Percentiles rank a stretch among this genome's conserved stretches.
Conservation (phyloP, 2,329 filamentous ascomycete species). For the Helotiales sp. region DNA sequence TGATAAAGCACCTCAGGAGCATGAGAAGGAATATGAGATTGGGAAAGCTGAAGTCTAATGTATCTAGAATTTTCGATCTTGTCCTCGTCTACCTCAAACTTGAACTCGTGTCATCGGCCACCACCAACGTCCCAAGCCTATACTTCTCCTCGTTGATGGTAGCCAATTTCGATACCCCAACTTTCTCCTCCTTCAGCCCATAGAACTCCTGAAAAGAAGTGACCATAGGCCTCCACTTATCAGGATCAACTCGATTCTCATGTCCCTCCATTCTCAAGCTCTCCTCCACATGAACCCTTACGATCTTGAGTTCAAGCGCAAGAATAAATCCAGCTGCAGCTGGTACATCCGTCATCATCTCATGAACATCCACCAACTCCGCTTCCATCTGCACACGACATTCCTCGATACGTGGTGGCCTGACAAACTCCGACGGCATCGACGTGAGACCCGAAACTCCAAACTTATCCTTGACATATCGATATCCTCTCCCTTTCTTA, state of each 20-base stretch:
- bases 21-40: no score
- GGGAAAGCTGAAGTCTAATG: no score
- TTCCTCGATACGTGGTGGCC: conserved; percentile 37
- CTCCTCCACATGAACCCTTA: conserved; percentile 37
- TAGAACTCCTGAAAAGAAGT: conserved; percentile 46
- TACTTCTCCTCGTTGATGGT: conserved; percentile 37
- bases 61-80: no score
- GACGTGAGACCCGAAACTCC: neutral
- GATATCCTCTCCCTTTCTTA: neutral
- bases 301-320: conserved; percentile 39
- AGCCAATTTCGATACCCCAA: conserved; percentile 25
- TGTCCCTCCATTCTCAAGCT: conserved; percentile 38
- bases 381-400: conserved; percentile 46
- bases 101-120: neutral
- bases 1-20: no score
- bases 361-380: conserved; percentile 35
- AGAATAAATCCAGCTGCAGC: conserved; percentile 27
- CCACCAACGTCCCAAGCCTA: neutral
- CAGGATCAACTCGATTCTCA: conserved; percentile 42
- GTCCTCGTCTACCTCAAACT: no score
- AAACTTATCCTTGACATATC: conserved; percentile 7
- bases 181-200: conserved; percentile 35
- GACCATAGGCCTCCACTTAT: conserved; percentile 44
- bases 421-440: neutral
- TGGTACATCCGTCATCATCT: conserved; percentile 35